Evolutionary conservation across 345 rosid genomes (phyloP).

Genomic region (Turritis glabra): DNA sequence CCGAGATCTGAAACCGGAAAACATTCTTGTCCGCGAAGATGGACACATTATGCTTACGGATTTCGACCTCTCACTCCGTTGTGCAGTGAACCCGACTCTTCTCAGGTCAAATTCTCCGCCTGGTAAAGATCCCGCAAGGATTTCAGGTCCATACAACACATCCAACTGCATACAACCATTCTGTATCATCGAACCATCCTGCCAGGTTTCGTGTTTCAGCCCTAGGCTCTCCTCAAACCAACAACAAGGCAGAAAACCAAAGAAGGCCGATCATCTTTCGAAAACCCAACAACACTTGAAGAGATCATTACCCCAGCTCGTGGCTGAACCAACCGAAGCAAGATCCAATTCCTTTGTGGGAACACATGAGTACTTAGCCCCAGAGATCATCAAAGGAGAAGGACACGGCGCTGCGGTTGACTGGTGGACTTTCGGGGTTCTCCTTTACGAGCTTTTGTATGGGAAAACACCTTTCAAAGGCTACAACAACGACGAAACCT

Average conservation of each 20-base stretch:
- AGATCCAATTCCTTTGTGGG: conserved; percentile 97
- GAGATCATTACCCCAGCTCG: conserved; percentile 83
- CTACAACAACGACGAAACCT: conserved; percentile 77
- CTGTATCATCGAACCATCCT: conserved; percentile 68
- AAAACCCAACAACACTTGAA: conserved; percentile 37
- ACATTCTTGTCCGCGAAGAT: conserved; percentile 95
- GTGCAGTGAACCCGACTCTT: conserved; percentile 90
- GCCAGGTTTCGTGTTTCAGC: conserved; percentile 88
- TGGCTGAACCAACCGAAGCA: conserved; percentile 97
- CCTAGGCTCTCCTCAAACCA: conserved; percentile 73
- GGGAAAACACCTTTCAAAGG: conserved; percentile 96
- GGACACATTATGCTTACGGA: conserved; percentile 99
- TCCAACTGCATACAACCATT: conserved; percentile 81
- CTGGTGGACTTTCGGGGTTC: conserved; percentile 98
- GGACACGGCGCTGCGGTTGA: conserved; percentile 99
- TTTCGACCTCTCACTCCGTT: conserved; percentile 88
- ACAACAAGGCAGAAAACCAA: conserved; percentile 60
- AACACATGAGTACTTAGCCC: conserved; percentile 96
- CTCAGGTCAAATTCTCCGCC: conserved; percentile 55
- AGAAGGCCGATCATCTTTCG: conserved; percentile 49
- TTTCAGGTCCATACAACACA: conserved; percentile 72
- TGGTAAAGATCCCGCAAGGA: conserved; percentile 56
- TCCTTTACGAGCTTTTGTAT: conserved; percentile 84
- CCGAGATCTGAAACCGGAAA: conserved; percentile 93
- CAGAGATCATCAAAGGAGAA: conserved; percentile 96